Percentiles rank a stretch among this genome's conserved stretches.
Evolutionary conservation across 495 filamentous ascomycete genomes (phyloP).

Genomic region (Elasticomyces elasticus): DNA sequence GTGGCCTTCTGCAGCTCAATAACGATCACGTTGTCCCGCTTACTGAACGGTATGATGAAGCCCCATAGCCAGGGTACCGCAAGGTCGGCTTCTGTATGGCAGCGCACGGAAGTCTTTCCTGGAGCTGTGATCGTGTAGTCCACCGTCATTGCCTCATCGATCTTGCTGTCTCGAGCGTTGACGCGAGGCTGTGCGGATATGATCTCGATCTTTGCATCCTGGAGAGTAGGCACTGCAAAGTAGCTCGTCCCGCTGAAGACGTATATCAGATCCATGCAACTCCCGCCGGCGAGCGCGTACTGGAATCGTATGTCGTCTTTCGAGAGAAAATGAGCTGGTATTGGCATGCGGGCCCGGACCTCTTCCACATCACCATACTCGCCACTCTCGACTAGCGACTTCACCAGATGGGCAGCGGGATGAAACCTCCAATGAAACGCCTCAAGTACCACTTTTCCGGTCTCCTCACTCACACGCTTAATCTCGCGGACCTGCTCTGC

Average conservation of each 20-base stretch:
- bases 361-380: slow-evolving; percentile 27
- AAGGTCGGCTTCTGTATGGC: slow-evolving; percentile 21
- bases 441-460: slow-evolving; percentile 44
- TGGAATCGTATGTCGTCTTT: slow-evolving; percentile 47
- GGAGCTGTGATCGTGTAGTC: slow-evolving; percentile 21
- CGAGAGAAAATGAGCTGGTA: slow-evolving; percentile 16
- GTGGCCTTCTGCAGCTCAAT: slow-evolving; percentile 33
- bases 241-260: slow-evolving; percentile 35
- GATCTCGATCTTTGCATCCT: slow-evolving; percentile 15
- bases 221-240: slow-evolving; percentile 27
- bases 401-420: slow-evolving; percentile 32
- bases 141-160: slow-evolving; percentile 32
- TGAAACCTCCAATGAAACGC: slow-evolving; percentile 43
- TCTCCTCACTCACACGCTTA: slow-evolving; percentile 4
- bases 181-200: background rate
- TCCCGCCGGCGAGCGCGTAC: slow-evolving; percentile 47
- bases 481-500: slow-evolving; percentile 25
- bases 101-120: slow-evolving; percentile 19
- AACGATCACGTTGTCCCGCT: slow-evolving; percentile 24
- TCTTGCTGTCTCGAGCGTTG: slow-evolving; percentile 19
- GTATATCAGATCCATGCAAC: slow-evolving; percentile 50
- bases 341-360: slow-evolving; percentile 22
- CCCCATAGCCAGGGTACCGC: slow-evolving; percentile 4
- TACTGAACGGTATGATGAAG: slow-evolving; percentile 31
- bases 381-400: slow-evolving; percentile 27